A percentile compares a stretch with the other conserved stretches of the same genome.
phyloP scores from a whole-genome alignment of 805 yeast genomes.

The Cyberlindnera misumaiensis region DNA sequence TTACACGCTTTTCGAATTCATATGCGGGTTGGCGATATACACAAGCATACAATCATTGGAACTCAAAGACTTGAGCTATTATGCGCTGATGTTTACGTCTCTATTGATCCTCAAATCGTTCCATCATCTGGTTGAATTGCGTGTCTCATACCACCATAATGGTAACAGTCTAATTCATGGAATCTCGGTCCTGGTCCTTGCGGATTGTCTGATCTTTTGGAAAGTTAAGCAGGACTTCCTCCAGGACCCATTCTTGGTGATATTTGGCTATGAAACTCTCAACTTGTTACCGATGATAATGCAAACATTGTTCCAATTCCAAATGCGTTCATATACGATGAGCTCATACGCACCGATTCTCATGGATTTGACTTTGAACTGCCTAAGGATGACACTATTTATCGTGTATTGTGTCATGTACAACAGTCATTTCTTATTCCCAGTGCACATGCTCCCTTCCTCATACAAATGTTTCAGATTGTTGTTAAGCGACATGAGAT shows the following conservation, averaged over 20 bases:
- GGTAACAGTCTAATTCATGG: conserved; percentile 4
- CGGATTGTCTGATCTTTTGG: conserved; percentile 4
- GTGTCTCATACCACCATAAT: not conserved
- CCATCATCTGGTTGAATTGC: conserved; percentile 16
- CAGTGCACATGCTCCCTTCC: conserved; percentile 13
- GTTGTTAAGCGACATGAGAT: conserved; percentile 14
- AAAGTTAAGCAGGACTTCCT: conserved; percentile 4
- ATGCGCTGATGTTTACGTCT: conserved; percentile 9
- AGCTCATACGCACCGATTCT: conserved; percentile 1
- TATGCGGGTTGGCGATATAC: conserved; percentile 12
- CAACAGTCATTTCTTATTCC: conserved; percentile 10
- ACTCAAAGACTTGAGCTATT: conserved; percentile 2
- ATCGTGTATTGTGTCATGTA: conserved; percentile 12
- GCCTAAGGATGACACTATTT: conserved; percentile 10
- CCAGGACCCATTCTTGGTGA: conserved; percentile 3
- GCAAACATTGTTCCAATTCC: conserved; percentile 9
- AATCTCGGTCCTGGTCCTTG: conserved; percentile 4
- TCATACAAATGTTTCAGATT: conserved; percentile 17
- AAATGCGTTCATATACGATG: not conserved
- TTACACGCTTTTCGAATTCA: conserved; percentile 14
- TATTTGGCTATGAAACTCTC: conserved; percentile 17
- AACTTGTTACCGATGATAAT: conserved; percentile 14
- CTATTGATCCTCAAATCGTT: conserved; percentile 15
- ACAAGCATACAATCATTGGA: conserved; percentile 5
- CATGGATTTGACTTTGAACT: conserved; percentile 9